A percentile compares a stretch with the other conserved stretches of the same genome.
Conservation (phyloP, 495 filamentous ascomycete genomes). For the Aspergillus homomorphus region DNA sequence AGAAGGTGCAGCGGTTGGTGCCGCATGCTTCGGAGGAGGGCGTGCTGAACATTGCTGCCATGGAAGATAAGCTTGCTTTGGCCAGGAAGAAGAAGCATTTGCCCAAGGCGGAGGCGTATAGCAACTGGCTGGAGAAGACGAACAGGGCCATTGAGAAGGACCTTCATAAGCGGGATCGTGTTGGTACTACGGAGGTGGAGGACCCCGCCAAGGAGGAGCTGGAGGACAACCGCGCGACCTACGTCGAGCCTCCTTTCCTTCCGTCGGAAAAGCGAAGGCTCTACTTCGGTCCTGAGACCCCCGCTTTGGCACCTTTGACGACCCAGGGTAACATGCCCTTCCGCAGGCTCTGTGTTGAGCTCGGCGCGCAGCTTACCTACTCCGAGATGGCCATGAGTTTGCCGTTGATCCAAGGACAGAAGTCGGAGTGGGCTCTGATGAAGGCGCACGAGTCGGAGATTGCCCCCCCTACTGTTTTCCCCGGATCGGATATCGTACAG, state of each 20-base stretch:
- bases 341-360: constrained; percentile 81
- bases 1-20: constrained; percentile 33
- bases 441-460: constrained; percentile 82
- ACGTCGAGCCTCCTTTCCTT: constrained; percentile 76
- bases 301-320: constrained; percentile 80
- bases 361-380: constrained; percentile 91
- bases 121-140: constrained; percentile 67
- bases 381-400: constrained; percentile 97
- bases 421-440: constrained; percentile 91
- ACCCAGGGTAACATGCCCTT: constrained; percentile 98
- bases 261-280: constrained; percentile 89
- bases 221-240: constrained; percentile 73
- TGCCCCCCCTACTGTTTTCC: constrained; percentile 54
- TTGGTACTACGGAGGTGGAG: constrained; percentile 16
- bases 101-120: constrained; percentile 70
- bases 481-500: constrained; percentile 50
- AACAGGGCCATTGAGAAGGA: constrained; percentile 53
- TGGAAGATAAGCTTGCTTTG: constrained; percentile 64
- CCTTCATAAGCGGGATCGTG: constrained; percentile 29
- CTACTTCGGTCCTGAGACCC: constrained; percentile 92
- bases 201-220: constrained; percentile 33
- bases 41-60: constrained; percentile 68
- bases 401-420: constrained; percentile 85
- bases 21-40: constrained; percentile 53
- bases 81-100: constrained; percentile 62